Conservation (phyloP, 2,329 filamentous ascomycete genomes). For the Cladophialophora chaetospira region DNA sequence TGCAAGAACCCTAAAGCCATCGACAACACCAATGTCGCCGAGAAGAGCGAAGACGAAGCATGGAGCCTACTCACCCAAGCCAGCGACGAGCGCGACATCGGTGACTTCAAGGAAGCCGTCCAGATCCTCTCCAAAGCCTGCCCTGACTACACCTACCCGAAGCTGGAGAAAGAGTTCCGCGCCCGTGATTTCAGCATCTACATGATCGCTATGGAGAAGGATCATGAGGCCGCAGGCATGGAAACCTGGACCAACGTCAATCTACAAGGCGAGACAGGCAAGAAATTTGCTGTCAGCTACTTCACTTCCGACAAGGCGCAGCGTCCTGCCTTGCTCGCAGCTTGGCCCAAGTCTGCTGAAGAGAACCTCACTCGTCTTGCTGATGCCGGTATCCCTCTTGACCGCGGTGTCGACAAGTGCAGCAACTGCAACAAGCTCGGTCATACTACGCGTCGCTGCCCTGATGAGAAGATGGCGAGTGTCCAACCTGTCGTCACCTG, state of each 20-base stretch:
- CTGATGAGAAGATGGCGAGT: conserved; percentile 46
- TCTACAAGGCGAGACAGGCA: conserved; percentile 54
- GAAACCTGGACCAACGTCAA: conserved; percentile 54
- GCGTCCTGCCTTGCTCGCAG: conserved; percentile 48
- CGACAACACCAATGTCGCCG: conserved; percentile 47
- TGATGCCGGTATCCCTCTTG: conserved; percentile 54
- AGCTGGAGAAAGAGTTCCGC: conserved; percentile 56
- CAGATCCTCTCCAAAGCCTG: conserved; percentile 55
- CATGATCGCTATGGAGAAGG: conserved; percentile 54
- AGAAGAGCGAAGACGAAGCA: conserved; percentile 51
- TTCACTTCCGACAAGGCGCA: conserved; percentile 51
- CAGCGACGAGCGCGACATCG: conserved; percentile 52
- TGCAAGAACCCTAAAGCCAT: conserved; percentile 50
- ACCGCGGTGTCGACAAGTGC: conserved; percentile 55
- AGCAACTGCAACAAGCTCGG: conserved; percentile 54
- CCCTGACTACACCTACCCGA: conserved; percentile 48
- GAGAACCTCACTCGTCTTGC: conserved; percentile 56
- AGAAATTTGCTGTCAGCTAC: conserved; percentile 54
- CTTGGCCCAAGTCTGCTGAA: conserved; percentile 53
- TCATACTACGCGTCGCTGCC: conserved; percentile 51
- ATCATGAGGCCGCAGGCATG: conserved; percentile 33
- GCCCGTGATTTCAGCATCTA: conserved; percentile 50
- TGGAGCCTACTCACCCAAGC: conserved; percentile 55
- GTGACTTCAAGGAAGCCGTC: conserved; percentile 54
- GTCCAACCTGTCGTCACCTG: conserved; percentile 53